These are phyloP conservation scores for Cystobasidium slooffiae DNA, from an alignment of 1,284 basidiomycete species.

Conservation along the genomic window DNA sequence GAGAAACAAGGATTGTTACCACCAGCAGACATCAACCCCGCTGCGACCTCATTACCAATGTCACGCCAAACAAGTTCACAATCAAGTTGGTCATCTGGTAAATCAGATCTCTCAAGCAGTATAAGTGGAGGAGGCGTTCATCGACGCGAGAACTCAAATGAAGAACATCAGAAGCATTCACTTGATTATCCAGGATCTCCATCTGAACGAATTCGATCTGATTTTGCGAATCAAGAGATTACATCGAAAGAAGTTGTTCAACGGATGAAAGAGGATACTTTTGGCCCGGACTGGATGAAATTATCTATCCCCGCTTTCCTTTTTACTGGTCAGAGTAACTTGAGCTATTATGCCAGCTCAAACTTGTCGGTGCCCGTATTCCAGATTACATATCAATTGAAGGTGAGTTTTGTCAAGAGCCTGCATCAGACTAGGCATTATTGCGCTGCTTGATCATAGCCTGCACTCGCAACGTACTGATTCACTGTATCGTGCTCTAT, in stretches of 20 bases:
- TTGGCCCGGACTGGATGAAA: conserved; percentile 47
- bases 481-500: neutral
- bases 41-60: neutral
- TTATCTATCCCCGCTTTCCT: conserved; percentile 43
- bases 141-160: neutral
- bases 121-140: neutral
- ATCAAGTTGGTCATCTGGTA: conserved; percentile 1
- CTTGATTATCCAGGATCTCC: neutral
- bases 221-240: neutral
- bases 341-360: conserved; percentile 55
- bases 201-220: neutral
- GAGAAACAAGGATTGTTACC: neutral
- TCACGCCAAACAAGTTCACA: neutral
- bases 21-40: neutral
- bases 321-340: conserved; percentile 44
- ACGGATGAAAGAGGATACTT: conserved; percentile 46
- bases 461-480: too few relatives aligned
- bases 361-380: conserved; percentile 58
- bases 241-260: conserved; percentile 5
- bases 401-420: conserved; percentile 47
- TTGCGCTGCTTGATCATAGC: neutral
- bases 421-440: neutral
- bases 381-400: conserved; percentile 58
- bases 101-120: neutral
- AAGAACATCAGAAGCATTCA: neutral